Evolutionary conservation across 2,329 filamentous ascomycete species (phyloP), one percentile per base, ranked within the genome.

Genomic region (Aspergillaceae sp.): DNA sequence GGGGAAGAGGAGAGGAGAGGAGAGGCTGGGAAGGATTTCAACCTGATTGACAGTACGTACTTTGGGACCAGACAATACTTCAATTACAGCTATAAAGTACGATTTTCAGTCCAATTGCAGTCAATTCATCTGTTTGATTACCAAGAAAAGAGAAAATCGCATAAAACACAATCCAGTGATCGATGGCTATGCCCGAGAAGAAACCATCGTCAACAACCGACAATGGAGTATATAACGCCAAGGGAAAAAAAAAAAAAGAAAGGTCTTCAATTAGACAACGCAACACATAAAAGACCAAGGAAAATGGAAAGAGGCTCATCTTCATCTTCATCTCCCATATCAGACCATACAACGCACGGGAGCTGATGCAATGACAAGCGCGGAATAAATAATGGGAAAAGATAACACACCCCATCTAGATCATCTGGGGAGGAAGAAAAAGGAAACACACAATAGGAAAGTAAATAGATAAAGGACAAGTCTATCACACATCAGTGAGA

Each of bases 201-300:
- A 32, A 5, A 32, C 8, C 30, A 32, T 9, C 5, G 8, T 32
- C 30, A 5, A 8, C 8, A 10, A n/a, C 19, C 7, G n/a, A 10
- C 35, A 42, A 48, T 48, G 36, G 48, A 48, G 47, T 51, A 51
- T 51, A 49, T 49, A 51, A 51, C 49, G 49, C 49, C 49, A 11
- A n/a, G 41, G 34, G 47, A 48, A 45, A 19, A 19, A 43, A 35
- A 49, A 48, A 47, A 48, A 45, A 19, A 19, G 41, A 35, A 49
- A 48, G 45, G 44, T 44, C 44, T 40, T 34, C 43, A 29, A 19
- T 19, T 19, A 19, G 2, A 19, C 19, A 19, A 19, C 19, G 19
- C 19, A 19, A 19, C 19, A 2, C 19, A 19, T 2, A 19, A 19
- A 2, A 19, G 19, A 19, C 19, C 19, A 19, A 19, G 19, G 19